Evolutionary conservation across 805 yeast species (phyloP), one percentile per base, ranked within the genome.

Genomic region (Saturnispora saitoi): DNA sequence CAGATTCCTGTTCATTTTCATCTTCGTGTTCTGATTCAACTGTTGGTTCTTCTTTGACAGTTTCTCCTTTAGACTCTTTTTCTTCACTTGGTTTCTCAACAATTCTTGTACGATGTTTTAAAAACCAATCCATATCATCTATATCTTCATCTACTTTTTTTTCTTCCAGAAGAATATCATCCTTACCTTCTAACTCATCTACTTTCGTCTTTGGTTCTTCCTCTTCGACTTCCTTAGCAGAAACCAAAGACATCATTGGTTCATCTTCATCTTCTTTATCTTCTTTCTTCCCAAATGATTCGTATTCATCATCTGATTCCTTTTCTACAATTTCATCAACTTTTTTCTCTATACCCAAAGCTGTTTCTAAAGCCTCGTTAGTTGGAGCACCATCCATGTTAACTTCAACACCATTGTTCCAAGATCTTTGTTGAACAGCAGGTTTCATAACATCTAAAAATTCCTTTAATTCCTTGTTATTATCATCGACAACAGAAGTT

Each of bases 71-170:
- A 4, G 20, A n/a, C 28, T 37, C 34, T 34, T 26, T 42, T 31
- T 48, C 58, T n/a, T 46, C 38, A 3, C 49, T 14, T 10, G 38
- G 31, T 29, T 15, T 45, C 61, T 54, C 87, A 54, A 68, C 75
- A 50, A 90, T 86, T 61, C 93, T 77, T 20, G 74, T 77, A 64
- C 93, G 76, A 63, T 86, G 80, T 56, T 75, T 76, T 58, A 81
- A 80, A 51, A 90, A 73, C 98, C 98, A 90, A 49, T 90, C 96
- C 46, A 86, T 66, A 68, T 90, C 96, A 12, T 89, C 75, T 12
- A 85, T 72, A 58, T 66, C 49, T 74, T 78, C 51, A 56, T 54
- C 49, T 4, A 42, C 37, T 4, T 59, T 62, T 5, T 56, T 60
- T 2, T 57, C 63, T 4, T 53, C 61, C 4, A 34, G 11, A 8